These are phyloP conservation scores for Neocallimastix lanati DNA, from an alignment of 192 early-diverging fungal genomes.

Conservation along the genomic window DNA sequence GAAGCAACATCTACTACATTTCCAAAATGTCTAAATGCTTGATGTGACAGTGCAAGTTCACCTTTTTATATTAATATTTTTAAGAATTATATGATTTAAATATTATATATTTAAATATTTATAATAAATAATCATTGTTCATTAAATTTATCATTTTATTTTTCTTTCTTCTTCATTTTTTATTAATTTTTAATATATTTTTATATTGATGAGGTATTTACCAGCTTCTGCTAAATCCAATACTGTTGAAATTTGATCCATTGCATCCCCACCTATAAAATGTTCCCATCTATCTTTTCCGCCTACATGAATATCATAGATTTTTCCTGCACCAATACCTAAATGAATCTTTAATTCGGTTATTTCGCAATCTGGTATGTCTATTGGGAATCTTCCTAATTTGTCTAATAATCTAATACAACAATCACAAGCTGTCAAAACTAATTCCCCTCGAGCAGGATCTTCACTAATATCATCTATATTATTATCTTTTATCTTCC, in stretches of 20 bases:
- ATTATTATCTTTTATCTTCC: conserved; percentile 13
- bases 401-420: conserved; percentile 19
- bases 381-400: conserved; percentile 20
- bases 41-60: conserved; percentile 24
- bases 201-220: not conserved
- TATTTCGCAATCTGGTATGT: conserved; percentile 17
- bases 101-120: too few species aligned
- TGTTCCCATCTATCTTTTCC: conserved; percentile 27
- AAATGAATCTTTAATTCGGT: conserved; percentile 20
- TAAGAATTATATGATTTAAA: too few species aligned
- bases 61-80: conserved; percentile 8
- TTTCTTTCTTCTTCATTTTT: not conserved
- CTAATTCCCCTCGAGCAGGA: conserved; percentile 16
- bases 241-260: conserved; percentile 21
- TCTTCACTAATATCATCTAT: conserved; percentile 2
- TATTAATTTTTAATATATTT: not conserved
- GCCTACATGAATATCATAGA: conserved; percentile 28
- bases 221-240: conserved; percentile 27
- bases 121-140: too few species aligned
- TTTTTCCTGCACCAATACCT: conserved; percentile 25
- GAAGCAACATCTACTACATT: conserved; percentile 15
- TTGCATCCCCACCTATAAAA: conserved; percentile 28
- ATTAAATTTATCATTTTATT: conserved; percentile 1
- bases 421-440: conserved; percentile 22
- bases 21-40: conserved; percentile 17